A percentile compares a stretch with the other conserved stretches of the same genome.
These are phyloP conservation scores for Solanum pimpinellifolium DNA, from an alignment of 257 asterid species.

Conservation along the genomic window DNA sequence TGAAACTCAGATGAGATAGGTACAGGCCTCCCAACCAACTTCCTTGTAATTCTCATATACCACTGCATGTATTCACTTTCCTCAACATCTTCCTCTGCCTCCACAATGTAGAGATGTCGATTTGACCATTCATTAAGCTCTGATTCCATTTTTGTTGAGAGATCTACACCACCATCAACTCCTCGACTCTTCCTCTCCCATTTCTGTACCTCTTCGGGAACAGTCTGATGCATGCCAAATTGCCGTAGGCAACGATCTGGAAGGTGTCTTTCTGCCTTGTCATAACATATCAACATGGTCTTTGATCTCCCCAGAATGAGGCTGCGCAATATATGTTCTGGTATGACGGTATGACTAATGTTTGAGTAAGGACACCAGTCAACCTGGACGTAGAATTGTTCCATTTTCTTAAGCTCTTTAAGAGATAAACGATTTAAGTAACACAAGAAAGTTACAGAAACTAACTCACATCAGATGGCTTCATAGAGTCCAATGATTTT, in stretches of 20 bases:
- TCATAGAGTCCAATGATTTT: constrained; percentile 55
- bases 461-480: constrained; percentile 44
- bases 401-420: neutral
- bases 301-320: constrained; percentile 87
- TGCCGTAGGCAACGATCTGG: constrained; percentile 95
- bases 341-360: constrained; percentile 74
- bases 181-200: constrained; percentile 99
- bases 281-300: constrained; percentile 92
- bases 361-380: constrained; percentile 94
- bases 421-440: neutral
- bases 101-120: constrained; percentile 66
- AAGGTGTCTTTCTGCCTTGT: constrained; percentile 94
- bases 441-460: neutral
- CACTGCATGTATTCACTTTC: constrained; percentile 83
- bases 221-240: constrained; percentile 76
- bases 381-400: constrained; percentile 35
- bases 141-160: constrained; percentile 69
- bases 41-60: constrained; percentile 66
- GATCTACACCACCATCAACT: constrained; percentile 89
- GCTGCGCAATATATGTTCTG: constrained; percentile 55
- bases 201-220: constrained; percentile 67
- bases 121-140: constrained; percentile 83
- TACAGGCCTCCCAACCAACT: constrained; percentile 73
- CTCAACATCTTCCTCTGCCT: constrained; percentile 74
- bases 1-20: constrained; percentile 89